These are phyloP conservation scores for Ustilago crameri DNA, from an alignment of 1,284 basidiomycete genomes.

Conservation along the genomic window DNA sequence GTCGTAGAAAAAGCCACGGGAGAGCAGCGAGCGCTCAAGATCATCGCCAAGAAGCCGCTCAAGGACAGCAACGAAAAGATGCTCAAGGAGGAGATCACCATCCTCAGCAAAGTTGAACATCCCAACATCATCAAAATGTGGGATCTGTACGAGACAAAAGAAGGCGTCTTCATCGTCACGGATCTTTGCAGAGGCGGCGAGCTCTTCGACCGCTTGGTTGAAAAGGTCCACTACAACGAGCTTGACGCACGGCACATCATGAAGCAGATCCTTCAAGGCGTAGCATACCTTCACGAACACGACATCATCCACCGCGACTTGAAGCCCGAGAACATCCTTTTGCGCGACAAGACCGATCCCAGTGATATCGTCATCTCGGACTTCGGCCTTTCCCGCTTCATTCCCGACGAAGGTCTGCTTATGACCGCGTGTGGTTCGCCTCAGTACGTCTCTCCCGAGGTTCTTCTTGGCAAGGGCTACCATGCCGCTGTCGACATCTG, in stretches of 20 bases:
- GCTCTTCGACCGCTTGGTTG: constrained; percentile 65
- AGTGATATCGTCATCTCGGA: constrained; percentile 65
- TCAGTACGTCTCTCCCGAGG: constrained; percentile 67
- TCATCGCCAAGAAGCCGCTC: constrained; percentile 65
- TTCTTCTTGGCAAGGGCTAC: constrained; percentile 66
- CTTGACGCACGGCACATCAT: constrained; percentile 64
- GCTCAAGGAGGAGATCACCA: constrained; percentile 64
- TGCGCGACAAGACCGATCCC: constrained; percentile 54
- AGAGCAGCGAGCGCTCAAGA: constrained; percentile 63
- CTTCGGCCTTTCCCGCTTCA: constrained; percentile 66
- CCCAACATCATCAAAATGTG: constrained; percentile 66
- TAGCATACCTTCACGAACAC: constrained; percentile 63
- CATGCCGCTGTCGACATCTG: constrained; percentile 64
- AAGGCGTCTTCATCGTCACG: constrained; percentile 66
- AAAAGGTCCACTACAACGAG: constrained; percentile 64
- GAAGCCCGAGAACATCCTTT: constrained; percentile 67
- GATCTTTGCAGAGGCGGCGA: constrained; percentile 66
- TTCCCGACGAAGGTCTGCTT: constrained; percentile 62
- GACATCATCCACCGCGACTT: constrained; percentile 67
- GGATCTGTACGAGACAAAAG: constrained; percentile 67
- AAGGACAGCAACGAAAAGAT: constrained; percentile 63
- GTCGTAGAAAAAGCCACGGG: constrained; percentile 54
- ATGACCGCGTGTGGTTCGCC: constrained; percentile 67
- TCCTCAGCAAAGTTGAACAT: constrained; percentile 61
- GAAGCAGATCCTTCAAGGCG: constrained; percentile 61